Percentiles rank a stretch among this genome's conserved stretches.
Conservation (phyloP, 2,329 filamentous ascomycete genomes). For the Penicillium paneum region DNA sequence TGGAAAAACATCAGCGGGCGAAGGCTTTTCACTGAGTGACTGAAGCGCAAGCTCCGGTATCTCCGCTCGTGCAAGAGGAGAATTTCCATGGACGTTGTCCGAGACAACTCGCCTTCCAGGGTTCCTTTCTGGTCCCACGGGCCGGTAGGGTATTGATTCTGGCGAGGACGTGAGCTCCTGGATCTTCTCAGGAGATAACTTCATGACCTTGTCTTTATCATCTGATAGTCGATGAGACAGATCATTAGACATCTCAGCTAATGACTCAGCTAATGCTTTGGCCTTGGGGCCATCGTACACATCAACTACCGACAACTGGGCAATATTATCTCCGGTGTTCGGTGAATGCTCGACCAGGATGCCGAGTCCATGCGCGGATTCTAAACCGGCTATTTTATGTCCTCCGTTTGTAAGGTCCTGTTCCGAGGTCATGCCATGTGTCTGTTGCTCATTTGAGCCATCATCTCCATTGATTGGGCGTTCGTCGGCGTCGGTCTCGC, state of each 20-base stretch:
- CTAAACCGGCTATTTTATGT: not conserved
- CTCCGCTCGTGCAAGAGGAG: slow-evolving; percentile 7
- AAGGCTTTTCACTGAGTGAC: slow-evolving; percentile 30
- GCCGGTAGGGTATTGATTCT: slow-evolving; percentile 52
- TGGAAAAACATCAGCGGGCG: slow-evolving; percentile 14
- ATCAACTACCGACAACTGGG: slow-evolving; percentile 27
- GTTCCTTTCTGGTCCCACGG: slow-evolving; percentile 29
- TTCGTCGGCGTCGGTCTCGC: not conserved
- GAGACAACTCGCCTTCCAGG: slow-evolving; percentile 23
- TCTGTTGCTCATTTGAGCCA: not conserved
- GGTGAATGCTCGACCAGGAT: slow-evolving; percentile 18
- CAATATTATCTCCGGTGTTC: slow-evolving; percentile 9
- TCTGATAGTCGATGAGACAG: slow-evolving; percentile 21
- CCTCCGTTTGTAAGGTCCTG: not conserved
- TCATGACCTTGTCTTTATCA: slow-evolving; percentile 45
- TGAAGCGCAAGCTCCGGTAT: slow-evolving; percentile 15
- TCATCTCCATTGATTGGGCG: not conserved
- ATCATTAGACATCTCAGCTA: slow-evolving; percentile 26
- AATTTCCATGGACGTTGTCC: slow-evolving; percentile 15
- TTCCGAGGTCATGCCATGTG: not conserved
- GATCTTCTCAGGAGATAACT: slow-evolving; percentile 54
- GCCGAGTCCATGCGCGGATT: slow-evolving; percentile 17
- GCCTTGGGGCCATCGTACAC: slow-evolving; percentile 30
- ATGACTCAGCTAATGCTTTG: slow-evolving; percentile 10
- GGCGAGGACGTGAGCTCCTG: slow-evolving; percentile 55